Conservation (phyloP, 2,329 filamentous ascomycete genomes). For the Microdochium paspali region DNA sequence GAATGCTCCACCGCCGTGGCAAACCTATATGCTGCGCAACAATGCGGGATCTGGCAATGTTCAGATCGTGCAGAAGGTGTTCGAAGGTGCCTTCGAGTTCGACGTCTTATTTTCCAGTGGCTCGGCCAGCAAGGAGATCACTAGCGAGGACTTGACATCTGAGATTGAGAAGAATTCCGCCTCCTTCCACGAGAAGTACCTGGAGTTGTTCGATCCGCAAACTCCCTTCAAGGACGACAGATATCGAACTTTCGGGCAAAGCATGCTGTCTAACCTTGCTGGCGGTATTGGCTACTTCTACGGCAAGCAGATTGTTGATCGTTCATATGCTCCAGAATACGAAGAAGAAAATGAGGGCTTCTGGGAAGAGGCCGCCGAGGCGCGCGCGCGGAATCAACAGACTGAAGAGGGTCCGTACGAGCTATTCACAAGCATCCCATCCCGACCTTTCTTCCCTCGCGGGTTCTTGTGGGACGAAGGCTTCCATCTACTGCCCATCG, state of each 20-base stretch:
- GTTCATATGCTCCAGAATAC: slow-evolving; percentile 85
- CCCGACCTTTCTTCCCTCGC: slow-evolving; percentile 88
- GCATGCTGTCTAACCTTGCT: slow-evolving; percentile 87
- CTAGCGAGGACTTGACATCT: slow-evolving; percentile 55
- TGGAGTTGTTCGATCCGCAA: slow-evolving; percentile 61
- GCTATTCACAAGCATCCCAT: slow-evolving; percentile 85
- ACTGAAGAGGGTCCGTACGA: slow-evolving; percentile 73
- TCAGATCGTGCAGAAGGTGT: slow-evolving; percentile 85
- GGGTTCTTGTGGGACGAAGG: slow-evolving; percentile 98
- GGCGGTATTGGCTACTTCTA: slow-evolving; percentile 95
- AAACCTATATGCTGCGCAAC: slow-evolving; percentile 73
- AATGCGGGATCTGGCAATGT: slow-evolving; percentile 63
- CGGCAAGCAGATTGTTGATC: slow-evolving; percentile 79
- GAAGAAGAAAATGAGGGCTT: slow-evolving; percentile 93
- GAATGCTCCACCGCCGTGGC: slow-evolving; percentile 70
- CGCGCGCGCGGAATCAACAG: slow-evolving; percentile 58
- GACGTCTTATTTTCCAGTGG: slow-evolving; percentile 83
- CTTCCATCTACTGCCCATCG: slow-evolving; percentile 83
- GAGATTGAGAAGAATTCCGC: slow-evolving; percentile 58
- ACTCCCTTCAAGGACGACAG: slow-evolving; percentile 65
- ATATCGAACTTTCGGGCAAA: slow-evolving; percentile 73
- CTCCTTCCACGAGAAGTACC: slow-evolving; percentile 67
- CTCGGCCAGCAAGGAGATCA: slow-evolving; percentile 48
- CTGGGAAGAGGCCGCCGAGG: slow-evolving; percentile 84
- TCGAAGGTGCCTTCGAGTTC: slow-evolving; percentile 84